Evolutionary conservation across 495 filamentous ascomycete species (phyloP), one percentile per base, ranked within the genome.

Genomic region (Lepraria neglecta): DNA sequence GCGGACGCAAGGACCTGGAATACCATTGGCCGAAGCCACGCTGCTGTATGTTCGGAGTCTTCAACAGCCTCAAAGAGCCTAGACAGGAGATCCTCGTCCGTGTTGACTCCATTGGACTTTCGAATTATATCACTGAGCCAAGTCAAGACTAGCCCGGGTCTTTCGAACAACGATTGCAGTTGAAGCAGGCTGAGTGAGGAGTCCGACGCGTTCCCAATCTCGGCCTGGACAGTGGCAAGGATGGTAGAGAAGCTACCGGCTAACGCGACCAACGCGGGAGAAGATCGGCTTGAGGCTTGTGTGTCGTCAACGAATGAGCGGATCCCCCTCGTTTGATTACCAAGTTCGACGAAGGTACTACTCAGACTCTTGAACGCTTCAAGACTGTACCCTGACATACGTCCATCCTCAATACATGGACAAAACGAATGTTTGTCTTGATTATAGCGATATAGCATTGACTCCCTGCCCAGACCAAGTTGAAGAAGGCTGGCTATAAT

Each of bases 391-490:
- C 92, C 92, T 0, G 88, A 88, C 11, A 89, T 80, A 33, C 84
- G 80, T 24, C 87, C 70, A 52, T 81, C 69, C 4, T 79, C 66
- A 9, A 84, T 65, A 9, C 75, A 73, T 40, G 79, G 84, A 42
- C 73, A 71, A 66, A 96, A 96, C 9, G 72, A 71, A 56, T 72
- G 72, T 35, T 77, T 80, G 28, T 75, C 68, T 33, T 77, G 68
- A 58, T 90, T 77, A 76, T 85, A 96, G 1, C 70, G 70, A 71
- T 95, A 97, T 52, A 96, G 80, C 11, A 87, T 71, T 0, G 92
- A 96, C 54, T 84, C 86, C 73, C 90, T 82, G 6, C 94, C 94
- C 3, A 97, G 77, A 0, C 86, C 88, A 11, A 96, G 79, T 54
- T 83, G 81, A 42, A 89, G 71, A 21, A 96, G 51, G 44, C 62